Base-by-base conservation (phyloP, 495 filamentous ascomycete genomes). In the Penicillium daleae region DNA sequence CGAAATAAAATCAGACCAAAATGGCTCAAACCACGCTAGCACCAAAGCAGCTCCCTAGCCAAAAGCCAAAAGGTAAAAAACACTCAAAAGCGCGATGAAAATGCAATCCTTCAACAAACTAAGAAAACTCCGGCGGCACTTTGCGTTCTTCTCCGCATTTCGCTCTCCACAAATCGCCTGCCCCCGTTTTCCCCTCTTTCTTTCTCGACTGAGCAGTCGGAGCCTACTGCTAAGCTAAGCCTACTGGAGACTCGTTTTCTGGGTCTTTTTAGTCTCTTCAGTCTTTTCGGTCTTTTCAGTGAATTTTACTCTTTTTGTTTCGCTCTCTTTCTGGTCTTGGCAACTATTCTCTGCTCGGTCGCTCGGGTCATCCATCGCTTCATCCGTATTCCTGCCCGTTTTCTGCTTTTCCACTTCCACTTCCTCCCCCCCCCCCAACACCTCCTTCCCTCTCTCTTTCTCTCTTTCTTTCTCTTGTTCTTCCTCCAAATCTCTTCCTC, bases 111-210 rank as follows among this genome's bases (percentile, higher is more conserved):
- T 13, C 13, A 29, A 26, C 17, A 33, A 29, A 22, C 21, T 17
- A 48, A 26, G 40, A 33, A 37, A 66, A 69, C 55, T 66, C 67
- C 67, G 67, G 67, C 44, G 67, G 67, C 60, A 73, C 66, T 57
- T 56, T 48, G 37, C 56, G 3, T 22, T 50, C 33, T 67, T 67
- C 71, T 73, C 73, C 69, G 67, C 71, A 70, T 72, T 71, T 66
- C 50, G 53, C 48, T 65, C 62, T 59, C 53, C 40, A 62, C 56
- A 58, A 33, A 56, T 59, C 59, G 61, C 31, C 26, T 29, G 10
- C 26, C 29, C 49, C 49, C 13, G 19, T 21, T 32, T 31, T 17
- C 24, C 50, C 7, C 42, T 55, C 13, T 39, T 9, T 63, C 6
- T 21, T 21, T 21, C n/a, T 9, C n/a, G n/a, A n/a, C n/a, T n/a